Base-by-base conservation (phyloP, 805 yeast species). In the Gaillardinia entomophila region DNA sequence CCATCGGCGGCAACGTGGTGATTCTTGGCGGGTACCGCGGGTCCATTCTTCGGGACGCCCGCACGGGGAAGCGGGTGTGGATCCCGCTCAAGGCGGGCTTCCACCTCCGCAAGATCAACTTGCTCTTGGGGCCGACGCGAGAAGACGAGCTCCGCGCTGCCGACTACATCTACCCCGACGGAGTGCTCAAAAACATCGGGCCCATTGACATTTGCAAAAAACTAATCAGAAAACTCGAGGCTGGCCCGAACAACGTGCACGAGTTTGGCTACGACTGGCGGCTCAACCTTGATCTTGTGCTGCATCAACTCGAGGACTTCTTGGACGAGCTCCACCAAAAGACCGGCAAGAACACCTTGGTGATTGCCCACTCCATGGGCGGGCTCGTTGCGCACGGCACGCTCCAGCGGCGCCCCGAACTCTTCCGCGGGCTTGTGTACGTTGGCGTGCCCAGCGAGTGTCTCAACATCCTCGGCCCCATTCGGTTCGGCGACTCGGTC, bases 211-310 rank as follows among this genome's bases (percentile, higher is more conserved):
- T 88, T 13, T 73, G 87, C 32, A 70, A 71, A 38, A 72, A 69
- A 43, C 60, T 89, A 35, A 68, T 82, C 30, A 69, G 71, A 29
- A 72, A 63, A 43, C 54, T 89, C 23, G 36, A 36, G 11, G 43
- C 62, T 6, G 79, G 78, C 44, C 79, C 83, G 2, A 75, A 73
- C 10, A 70, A 59, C 12, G 77, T 85, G 4, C 73, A 75, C 34
- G 80, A 82, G 35, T 89, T 80, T 58, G 94, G 95, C n/a, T 89
- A 88, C 55, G 97, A 89, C 60, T 89, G 97, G 97, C 71, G 97
- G 46, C 56, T 88, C 4, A 77, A 89, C 5, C 68, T 77, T 2
- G 83, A 77, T 26, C 53, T 77, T 4, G 60, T 69, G 13, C 62
- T 83, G 10, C 51, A 58, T 5, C 68, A 77, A 39, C 60, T 89